Evolutionary conservation across 139 green algal genomes (phyloP).

Genomic region (Choricystis sp.): DNA sequence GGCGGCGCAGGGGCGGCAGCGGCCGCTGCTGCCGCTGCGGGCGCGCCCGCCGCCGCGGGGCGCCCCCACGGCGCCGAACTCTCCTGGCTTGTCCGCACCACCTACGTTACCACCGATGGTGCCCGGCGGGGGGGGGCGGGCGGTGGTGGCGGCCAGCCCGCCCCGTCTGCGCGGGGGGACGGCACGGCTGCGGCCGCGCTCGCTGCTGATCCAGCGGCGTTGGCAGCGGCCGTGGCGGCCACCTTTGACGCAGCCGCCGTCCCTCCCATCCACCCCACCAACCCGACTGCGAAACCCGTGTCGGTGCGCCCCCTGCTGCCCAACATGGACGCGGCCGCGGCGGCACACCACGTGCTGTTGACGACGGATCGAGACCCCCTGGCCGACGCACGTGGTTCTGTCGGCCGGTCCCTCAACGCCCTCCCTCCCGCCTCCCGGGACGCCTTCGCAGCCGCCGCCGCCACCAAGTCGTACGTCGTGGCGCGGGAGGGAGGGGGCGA

Average conservation of each 20-base stretch:
- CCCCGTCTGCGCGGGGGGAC: too few species aligned
- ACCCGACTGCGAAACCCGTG: not conserved
- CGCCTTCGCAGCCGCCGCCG: not conserved
- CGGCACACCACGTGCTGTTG: not conserved
- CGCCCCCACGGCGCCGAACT: not conserved
- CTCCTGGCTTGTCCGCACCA: not conserved
- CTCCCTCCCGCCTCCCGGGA: not conserved
- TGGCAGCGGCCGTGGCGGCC: not conserved
- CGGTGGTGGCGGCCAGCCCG: too few species aligned
- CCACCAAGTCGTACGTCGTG: not conserved
- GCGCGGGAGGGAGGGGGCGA: not conserved
- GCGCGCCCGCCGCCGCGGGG: too few species aligned
- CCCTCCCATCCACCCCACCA: not conserved
- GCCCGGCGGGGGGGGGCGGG: too few species aligned
- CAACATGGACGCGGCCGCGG: not conserved
- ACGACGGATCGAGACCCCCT: not conserved
- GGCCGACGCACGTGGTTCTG: not conserved
- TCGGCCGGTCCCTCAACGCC: not conserved
- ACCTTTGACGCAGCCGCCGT: not conserved
- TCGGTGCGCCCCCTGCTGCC: not conserved
- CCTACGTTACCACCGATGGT: not conserved
- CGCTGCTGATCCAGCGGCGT: not conserved
- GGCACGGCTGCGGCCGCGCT: too few species aligned
- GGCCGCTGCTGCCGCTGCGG: not conserved
- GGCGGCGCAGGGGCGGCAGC: too few species aligned